Percentiles rank a stretch among this genome's conserved stretches.
phyloP scores from a whole-genome alignment of 2,329 filamentous ascomycete species.

The Pseudocercospora crystallina region DNA sequence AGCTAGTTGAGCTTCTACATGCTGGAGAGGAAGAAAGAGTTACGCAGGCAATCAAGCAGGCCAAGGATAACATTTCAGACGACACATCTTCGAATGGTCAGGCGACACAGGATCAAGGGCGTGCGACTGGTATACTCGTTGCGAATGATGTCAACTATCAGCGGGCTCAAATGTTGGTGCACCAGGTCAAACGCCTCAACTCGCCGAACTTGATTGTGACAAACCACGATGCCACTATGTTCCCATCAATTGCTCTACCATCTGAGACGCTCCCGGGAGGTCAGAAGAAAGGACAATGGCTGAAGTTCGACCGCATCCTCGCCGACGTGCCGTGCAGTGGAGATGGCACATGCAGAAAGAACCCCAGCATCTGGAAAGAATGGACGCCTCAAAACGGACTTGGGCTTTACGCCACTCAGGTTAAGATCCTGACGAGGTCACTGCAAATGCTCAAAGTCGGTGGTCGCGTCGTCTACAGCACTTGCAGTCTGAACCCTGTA shows the following conservation, averaged over 20 bases:
- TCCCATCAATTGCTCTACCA: slow-evolving; percentile 85
- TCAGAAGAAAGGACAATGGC: slow-evolving; percentile 61
- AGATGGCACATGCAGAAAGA: slow-evolving; percentile 92
- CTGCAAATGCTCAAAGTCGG: slow-evolving; percentile 95
- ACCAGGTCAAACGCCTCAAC: slow-evolving; percentile 95
- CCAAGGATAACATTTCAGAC: slow-evolving; percentile 52
- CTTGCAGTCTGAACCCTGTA: slow-evolving; percentile 97
- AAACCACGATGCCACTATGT: slow-evolving; percentile 96
- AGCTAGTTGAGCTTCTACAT: slow-evolving; percentile 93
- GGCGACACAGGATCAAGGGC: slow-evolving; percentile 65
- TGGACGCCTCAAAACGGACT: slow-evolving; percentile 87
- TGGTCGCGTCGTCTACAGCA: slow-evolving; percentile 93
- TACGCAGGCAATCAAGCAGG: slow-evolving; percentile 64
- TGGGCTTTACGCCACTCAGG: slow-evolving; percentile 82
- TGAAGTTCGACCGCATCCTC: slow-evolving; percentile 95
- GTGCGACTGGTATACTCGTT: slow-evolving; percentile 86
- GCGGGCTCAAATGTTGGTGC: slow-evolving; percentile 93
- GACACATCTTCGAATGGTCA: slow-evolving; percentile 16
- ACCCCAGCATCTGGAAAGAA: slow-evolving; percentile 89
- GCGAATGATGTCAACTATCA: slow-evolving; percentile 98
- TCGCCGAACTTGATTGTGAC: slow-evolving; percentile 96
- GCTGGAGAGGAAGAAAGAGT: slow-evolving; percentile 87
- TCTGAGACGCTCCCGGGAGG: slow-evolving; percentile 50
- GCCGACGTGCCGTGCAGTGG: slow-evolving; percentile 97
- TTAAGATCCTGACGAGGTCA: slow-evolving; percentile 84